These are phyloP conservation scores for Wickerhamiella azyma DNA, from an alignment of 805 yeast species.

Conservation along the genomic window DNA sequence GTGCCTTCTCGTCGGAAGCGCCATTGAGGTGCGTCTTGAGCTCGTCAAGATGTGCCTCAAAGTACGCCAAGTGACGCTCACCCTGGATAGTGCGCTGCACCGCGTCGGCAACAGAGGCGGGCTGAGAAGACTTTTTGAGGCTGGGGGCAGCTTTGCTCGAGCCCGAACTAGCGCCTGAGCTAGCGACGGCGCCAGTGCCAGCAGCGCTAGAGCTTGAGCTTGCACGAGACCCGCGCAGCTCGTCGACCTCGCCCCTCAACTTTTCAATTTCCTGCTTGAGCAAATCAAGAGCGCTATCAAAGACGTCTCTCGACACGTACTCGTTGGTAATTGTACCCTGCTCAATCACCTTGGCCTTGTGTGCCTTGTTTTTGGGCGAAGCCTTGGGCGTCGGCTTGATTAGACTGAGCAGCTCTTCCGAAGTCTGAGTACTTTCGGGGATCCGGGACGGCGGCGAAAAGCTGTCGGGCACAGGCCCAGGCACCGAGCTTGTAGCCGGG, in stretches of 20 bases:
- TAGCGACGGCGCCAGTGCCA: not conserved
- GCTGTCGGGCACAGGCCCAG: not conserved
- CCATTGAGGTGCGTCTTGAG: conserved; percentile 2
- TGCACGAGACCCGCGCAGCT: not conserved
- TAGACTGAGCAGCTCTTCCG: not conserved
- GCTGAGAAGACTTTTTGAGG: too few species aligned
- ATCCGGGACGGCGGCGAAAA: not conserved
- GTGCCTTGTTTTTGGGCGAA: not conserved
- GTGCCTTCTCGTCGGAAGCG: conserved; percentile 4
- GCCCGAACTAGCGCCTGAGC: too few species aligned
- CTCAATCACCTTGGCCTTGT: not conserved
- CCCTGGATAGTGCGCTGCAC: conserved; percentile 3
- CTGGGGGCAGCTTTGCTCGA: not conserved
- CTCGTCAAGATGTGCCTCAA: conserved; percentile 2
- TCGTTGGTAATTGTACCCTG: not conserved
- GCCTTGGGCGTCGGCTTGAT: not conserved
- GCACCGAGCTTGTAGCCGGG: not conserved
- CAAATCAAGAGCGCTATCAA: not conserved
- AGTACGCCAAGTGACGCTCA: not conserved
- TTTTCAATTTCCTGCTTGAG: conserved; percentile 1
- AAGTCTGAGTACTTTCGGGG: not conserved
- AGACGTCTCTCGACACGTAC: not conserved
- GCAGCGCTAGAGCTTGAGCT: not conserved
- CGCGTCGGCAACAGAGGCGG: conserved; percentile 8
- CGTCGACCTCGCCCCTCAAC: not conserved